Conservation (phyloP, 768 basidiomycete species). For the Cystobasidium tubakii region DNA sequence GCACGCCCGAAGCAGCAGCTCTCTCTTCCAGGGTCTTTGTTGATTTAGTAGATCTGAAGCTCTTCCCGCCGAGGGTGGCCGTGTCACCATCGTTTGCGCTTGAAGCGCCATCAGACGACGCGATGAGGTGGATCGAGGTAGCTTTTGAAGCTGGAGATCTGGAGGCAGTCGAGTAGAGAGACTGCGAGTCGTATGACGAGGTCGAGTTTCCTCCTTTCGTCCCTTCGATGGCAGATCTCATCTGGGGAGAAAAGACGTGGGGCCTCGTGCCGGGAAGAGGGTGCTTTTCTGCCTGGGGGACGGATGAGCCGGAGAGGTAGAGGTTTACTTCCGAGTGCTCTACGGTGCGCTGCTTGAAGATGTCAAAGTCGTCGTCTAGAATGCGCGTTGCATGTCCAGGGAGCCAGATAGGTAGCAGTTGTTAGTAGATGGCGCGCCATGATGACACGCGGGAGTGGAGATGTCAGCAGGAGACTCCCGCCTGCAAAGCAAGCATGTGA, state of each 20-base stretch:
- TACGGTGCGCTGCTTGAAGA: constrained; percentile 37
- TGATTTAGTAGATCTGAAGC: constrained; percentile 28
- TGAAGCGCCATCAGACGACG: constrained; percentile 38
- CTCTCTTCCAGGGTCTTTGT: constrained; percentile 26
- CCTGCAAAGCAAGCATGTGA: not conserved
- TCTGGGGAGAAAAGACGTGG: constrained; percentile 24
- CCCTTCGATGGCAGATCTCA: constrained; percentile 8
- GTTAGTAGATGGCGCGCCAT: no score
- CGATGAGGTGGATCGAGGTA: constrained; percentile 44
- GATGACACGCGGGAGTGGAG: no score
- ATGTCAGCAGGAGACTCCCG: not conserved
- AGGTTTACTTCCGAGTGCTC: constrained; percentile 31
- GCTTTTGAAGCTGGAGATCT: constrained; percentile 38
- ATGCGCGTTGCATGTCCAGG: not conserved
- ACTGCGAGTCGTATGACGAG: constrained; percentile 31
- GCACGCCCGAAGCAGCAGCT: constrained; percentile 40
- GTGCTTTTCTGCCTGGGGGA: constrained; percentile 41
- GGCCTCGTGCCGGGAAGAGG: constrained; percentile 39
- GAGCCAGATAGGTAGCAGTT: not conserved
- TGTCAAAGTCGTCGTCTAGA: constrained; percentile 45
- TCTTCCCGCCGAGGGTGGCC: constrained; percentile 40
- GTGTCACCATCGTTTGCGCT: constrained; percentile 39
- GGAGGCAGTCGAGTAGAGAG: constrained; percentile 36
- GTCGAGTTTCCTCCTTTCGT: constrained; percentile 11
- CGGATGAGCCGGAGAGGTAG: constrained; percentile 40